Evolutionary conservation across 208 protist genomes (phyloP), one percentile per base, ranked within the genome.

Genomic region (Leishmania tropica): DNA sequence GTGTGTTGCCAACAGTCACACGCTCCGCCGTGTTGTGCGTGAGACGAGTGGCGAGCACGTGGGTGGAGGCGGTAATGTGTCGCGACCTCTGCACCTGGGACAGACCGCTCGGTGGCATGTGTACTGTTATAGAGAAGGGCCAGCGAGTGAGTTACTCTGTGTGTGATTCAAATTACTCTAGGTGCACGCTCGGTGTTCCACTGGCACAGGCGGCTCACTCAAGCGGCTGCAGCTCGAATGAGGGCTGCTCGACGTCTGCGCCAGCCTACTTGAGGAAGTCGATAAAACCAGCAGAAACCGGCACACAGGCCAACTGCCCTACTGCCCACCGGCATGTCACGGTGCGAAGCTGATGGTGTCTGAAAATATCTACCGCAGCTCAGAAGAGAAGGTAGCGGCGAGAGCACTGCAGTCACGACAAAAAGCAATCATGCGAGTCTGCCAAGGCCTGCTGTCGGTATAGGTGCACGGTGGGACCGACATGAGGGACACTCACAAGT

Each of bases 1-100:
- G 83, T 0, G 85, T 90, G 83, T 91, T 89, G 56, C 92, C 92
- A 19, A 95, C 51, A 4, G 85, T 92, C 8, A 92, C 56, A 42
- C 85, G 83, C 3, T 85, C 84, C 24, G 83, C 86, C 4, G 85
- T 90, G 75, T 91, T 90, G 60, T 58, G 76, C 40, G 48, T 35
- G 31, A 87, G 84, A 4, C 80, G 84, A 6, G 54, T 75, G n/a
- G 75, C 84, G 42, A 81, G 68, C 37, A 81, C 71, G 31, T 83
- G 79, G 6, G 74, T 79, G 54, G 79, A 68, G 28, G 80, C 65
- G 8, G 80, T 58, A 7, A 81, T 78, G 72, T 80, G 45, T 21
- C 71, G 73, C 35, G 68, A 64, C 53, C 53, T 81, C 53, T 65
- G 76, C 4, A 35, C 42, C 3, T 65, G 19, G 17, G 58, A 51